Base-by-base conservation (phyloP, 1,284 basidiomycete genomes). In the Neolentinus lepideus region DNA sequence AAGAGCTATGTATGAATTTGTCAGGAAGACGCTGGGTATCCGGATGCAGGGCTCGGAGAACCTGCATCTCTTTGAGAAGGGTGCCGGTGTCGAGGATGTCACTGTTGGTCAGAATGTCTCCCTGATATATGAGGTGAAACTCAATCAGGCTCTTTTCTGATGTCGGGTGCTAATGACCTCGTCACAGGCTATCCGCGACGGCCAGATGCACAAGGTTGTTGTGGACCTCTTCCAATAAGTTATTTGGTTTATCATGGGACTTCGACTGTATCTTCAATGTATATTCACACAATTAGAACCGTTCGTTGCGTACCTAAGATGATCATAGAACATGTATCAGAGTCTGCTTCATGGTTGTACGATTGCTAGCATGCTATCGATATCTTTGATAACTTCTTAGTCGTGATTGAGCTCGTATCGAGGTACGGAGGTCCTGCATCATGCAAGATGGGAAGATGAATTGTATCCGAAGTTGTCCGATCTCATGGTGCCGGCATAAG, bases 21-120 rank as follows among this genome's bases (percentile, higher is more conserved):
- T 92, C 19, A 77, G 90, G 25, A 63, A 79, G 45, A 77, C 73
- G 21, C 73, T 92, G 22, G 84, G 84, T 2, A 74, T 92, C 35
- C 74, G 72, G 59, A 92, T 91, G 83, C 84, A 90, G 60, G 89
- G 90, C 3, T 66, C 71, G 19, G 86, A 88, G 63, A 92, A 92
- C 65, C 68, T 78, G 59, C 70, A 70, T 27, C 65, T 70, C 43
- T 88, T 87, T 63, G 72, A 67, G 29, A 73, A 76, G 51, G 83
- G 83, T 6, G 70, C 80, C n/a, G 80, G 81, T 10, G 71, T 76
- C 22, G 79, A 80, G 54, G 83, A 86, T 35, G 74, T 71, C 6
- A 84, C 85, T 0, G 71, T 85, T 52, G 89, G 89, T 0, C 78
- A 84, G 62, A 81, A 81, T 61, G 75, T 89, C 16, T 77, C 84